phyloP scores from a whole-genome alignment of 441 rosid species.

The Syzygium syzygioides region DNA sequence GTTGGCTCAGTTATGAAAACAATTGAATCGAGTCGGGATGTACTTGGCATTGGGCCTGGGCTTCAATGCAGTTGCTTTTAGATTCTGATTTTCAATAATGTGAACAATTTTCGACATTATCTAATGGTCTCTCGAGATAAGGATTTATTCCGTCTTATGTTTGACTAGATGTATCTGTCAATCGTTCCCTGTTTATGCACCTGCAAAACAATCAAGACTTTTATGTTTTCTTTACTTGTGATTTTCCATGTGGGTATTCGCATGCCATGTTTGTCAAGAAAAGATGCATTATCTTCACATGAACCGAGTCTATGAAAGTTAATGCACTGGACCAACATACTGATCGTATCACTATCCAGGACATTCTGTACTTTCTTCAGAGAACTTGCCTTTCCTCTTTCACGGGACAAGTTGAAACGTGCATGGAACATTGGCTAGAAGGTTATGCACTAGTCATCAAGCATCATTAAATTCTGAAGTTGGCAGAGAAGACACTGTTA shows the following conservation, averaged over 20 bases:
- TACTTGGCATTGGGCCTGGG: not conserved
- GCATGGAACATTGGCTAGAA: not conserved
- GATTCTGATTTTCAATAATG: not conserved
- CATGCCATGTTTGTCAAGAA: not conserved
- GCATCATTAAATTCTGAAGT: not conserved
- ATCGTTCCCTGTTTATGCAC: not conserved
- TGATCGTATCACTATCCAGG: not conserved
- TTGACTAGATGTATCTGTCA: not conserved
- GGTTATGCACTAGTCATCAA: not conserved
- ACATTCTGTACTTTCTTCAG: not conserved
- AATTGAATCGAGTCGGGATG: not conserved
- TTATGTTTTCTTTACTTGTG: not conserved
- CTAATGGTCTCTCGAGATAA: not conserved
- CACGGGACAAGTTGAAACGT: not conserved
- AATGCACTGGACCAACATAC: not conserved
- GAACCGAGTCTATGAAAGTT: not conserved
- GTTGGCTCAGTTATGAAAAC: constrained; percentile 35
- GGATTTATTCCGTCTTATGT: not conserved
- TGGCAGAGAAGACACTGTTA: not conserved
- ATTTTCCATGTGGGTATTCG: not conserved
- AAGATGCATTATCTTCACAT: not conserved
- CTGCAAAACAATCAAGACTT: not conserved
- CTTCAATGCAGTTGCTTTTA: not conserved
- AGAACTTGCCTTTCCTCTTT: not conserved
- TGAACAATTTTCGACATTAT: not conserved